These are phyloP conservation scores for Coemansia sp. DNA, from an alignment of 192 early-diverging fungal species.

Conservation along the genomic window DNA sequence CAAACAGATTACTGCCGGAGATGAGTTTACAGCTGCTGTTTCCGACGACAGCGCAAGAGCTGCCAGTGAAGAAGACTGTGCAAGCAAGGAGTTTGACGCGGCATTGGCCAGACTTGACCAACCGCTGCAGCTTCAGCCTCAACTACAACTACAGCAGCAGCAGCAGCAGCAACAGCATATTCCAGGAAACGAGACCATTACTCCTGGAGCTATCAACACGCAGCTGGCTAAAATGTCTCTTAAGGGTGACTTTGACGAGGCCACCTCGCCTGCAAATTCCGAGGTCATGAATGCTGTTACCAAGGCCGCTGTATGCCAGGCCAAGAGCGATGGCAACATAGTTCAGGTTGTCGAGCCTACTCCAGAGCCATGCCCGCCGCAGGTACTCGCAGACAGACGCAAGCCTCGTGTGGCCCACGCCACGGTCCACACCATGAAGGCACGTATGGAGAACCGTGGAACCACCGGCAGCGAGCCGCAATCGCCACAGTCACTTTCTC, in stretches of 20 bases:
- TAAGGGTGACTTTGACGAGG: not conserved
- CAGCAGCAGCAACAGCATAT: not conserved
- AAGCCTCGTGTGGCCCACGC: slow-evolving; percentile 50
- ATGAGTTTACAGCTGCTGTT: not conserved
- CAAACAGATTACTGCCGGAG: slow-evolving; percentile 7
- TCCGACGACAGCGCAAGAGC: not conserved
- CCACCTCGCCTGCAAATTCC: slow-evolving; percentile 28
- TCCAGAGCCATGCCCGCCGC: slow-evolving; percentile 38
- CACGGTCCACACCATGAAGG: slow-evolving; percentile 50
- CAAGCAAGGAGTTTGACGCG: slow-evolving; percentile 46
- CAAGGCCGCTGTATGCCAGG: slow-evolving; percentile 46
- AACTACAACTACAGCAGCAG: slow-evolving; percentile 13
- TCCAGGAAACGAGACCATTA: not conserved
- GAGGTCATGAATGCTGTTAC: slow-evolving; percentile 40
- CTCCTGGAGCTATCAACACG: not conserved
- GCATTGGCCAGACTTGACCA: slow-evolving; percentile 43
- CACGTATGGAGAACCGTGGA: slow-evolving; percentile 49
- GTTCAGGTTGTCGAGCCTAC: slow-evolving; percentile 40
- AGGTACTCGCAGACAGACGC: slow-evolving; percentile 54
- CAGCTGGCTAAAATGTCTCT: slow-evolving; percentile 13
- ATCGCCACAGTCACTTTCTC: slow-evolving; percentile 10
- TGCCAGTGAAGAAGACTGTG: slow-evolving; percentile 20
- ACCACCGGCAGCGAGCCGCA: slow-evolving; percentile 14
- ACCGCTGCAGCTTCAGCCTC: slow-evolving; percentile 24
- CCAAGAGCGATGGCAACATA: slow-evolving; percentile 42